Conservation (phyloP, 192 early-diverging fungal species). For the Umbelopsis sp. region DNA sequence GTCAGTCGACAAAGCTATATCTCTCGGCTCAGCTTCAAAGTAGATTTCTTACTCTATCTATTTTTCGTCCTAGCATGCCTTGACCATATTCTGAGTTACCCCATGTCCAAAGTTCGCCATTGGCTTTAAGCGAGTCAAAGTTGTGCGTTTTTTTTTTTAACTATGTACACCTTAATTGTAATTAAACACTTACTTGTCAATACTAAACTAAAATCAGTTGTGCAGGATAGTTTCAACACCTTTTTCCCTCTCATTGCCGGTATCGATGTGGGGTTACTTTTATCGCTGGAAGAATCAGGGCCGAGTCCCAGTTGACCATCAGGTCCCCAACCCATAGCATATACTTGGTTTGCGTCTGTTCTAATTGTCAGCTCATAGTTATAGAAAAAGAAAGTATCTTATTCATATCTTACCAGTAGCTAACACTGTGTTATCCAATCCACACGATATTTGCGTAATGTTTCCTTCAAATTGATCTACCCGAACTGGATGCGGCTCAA, state of each 20-base stretch:
- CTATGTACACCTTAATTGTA: too few species aligned
- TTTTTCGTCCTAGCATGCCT: constrained; percentile 62
- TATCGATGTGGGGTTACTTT: constrained; percentile 48
- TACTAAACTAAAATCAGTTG: constrained; percentile 72
- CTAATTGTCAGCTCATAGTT: too few species aligned
- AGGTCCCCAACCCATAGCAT: constrained; percentile 78
- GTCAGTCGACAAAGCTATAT: constrained; percentile 36
- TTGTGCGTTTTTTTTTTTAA: too few species aligned
- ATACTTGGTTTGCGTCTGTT: constrained; percentile 49
- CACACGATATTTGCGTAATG: constrained; percentile 62
- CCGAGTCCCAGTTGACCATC: constrained; percentile 75
- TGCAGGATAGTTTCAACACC: constrained; percentile 55
- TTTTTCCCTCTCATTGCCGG: constrained; percentile 42
- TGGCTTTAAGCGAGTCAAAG: background rate
- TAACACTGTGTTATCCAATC: constrained; percentile 69
- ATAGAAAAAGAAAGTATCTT: too few species aligned
- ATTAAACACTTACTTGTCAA: constrained; percentile 42
- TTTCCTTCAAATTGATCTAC: constrained; percentile 35
- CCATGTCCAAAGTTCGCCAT: constrained; percentile 65
- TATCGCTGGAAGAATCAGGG: constrained; percentile 41
- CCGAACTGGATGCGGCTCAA: constrained; percentile 26
- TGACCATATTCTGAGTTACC: constrained; percentile 81
- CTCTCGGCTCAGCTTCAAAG: constrained; percentile 39
- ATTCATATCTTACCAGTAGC: constrained; percentile 47
- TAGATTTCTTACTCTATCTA: constrained; percentile 48